Base-by-base conservation (phyloP, 2,329 filamentous ascomycete species). In the Fusarium cicatricum region DNA sequence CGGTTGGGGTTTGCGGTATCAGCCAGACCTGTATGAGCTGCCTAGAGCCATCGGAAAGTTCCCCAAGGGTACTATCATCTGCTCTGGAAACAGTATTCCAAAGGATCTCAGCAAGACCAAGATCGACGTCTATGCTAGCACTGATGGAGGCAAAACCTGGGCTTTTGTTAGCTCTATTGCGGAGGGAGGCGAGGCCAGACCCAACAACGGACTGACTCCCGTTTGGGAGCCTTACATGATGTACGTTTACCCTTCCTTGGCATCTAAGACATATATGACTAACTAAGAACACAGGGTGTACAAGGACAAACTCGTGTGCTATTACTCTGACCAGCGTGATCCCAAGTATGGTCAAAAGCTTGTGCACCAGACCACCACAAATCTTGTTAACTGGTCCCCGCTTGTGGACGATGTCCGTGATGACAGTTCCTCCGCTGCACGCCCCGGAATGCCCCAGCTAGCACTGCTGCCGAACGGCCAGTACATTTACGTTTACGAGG, bases 141-240 rank as follows among this genome's bases (percentile, higher is more conserved):
- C 70, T 12, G 86, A 91, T 69, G 74, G 77, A 43, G 88, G 87
- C 15, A 65, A 73, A 40, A 86, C 82, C 1, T 91, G 88, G 88
- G 74, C 83, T 40, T 91, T 90, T 63, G 82, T 90, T 43, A 86
- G 82, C 52, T 81, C 85, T 62, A 83, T 90, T 44, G 88, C 87
- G 1, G 74, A 77, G 2, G 89, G 88, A 26, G 86, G 86, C 16
- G 78, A 79, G 41, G 86, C 87, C 3, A 67, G 77, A 1, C 83
- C 87, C 5, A 80, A 84, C 68, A 89, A 90, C 67, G 87, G 85
- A 3, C 72, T 85, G 39, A 88, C 86, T 0, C 86, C 87, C 1
- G 85, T 91, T 29, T 91, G 88, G 88, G 89, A 91, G 71, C 89
- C 89, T 0, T 90, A 88, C 72, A 74, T 91, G 47, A 69, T 85